Conservation (phyloP, 179 eudicot genomes). For the Silene noctiflora region DNA sequence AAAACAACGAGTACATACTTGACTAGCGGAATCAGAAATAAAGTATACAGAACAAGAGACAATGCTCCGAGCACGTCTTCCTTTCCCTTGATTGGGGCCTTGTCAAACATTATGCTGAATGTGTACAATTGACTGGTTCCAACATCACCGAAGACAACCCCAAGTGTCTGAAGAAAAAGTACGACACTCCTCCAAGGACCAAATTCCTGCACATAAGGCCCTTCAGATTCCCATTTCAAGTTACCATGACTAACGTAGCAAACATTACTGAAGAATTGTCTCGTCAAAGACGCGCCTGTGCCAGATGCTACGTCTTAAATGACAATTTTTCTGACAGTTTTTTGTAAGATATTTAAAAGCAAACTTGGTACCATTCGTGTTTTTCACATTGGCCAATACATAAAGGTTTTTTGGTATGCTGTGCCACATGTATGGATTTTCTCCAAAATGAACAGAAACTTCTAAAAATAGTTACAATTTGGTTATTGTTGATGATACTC, state of each 20-base stretch:
- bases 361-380: too few relatives aligned
- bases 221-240: slow-evolving; percentile 18
- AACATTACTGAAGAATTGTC: background rate
- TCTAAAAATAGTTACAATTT: background rate
- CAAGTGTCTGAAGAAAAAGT: slow-evolving; percentile 77
- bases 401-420: too few relatives aligned
- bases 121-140: slow-evolving; percentile 96
- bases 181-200: slow-evolving; percentile 58
- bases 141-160: slow-evolving; percentile 97
- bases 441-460: background rate
- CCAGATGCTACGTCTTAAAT: background rate
- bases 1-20: slow-evolving; percentile 85
- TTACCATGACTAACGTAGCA: slow-evolving; percentile 3
- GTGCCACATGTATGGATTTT: too few relatives aligned
- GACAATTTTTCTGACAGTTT: background rate
- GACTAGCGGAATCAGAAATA: slow-evolving; percentile 70
- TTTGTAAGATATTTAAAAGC: background rate
- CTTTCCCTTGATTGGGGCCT: slow-evolving; percentile 71
- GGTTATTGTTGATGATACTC: background rate
- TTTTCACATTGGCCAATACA: too few relatives aligned
- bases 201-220: slow-evolving; percentile 61
- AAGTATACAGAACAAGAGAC: slow-evolving; percentile 84
- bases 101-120: slow-evolving; percentile 92
- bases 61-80: slow-evolving; percentile 94
- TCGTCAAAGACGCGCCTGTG: background rate